Conservation (phyloP, 352 stramenopile species). For the Thraustotheca clavata region DNA sequence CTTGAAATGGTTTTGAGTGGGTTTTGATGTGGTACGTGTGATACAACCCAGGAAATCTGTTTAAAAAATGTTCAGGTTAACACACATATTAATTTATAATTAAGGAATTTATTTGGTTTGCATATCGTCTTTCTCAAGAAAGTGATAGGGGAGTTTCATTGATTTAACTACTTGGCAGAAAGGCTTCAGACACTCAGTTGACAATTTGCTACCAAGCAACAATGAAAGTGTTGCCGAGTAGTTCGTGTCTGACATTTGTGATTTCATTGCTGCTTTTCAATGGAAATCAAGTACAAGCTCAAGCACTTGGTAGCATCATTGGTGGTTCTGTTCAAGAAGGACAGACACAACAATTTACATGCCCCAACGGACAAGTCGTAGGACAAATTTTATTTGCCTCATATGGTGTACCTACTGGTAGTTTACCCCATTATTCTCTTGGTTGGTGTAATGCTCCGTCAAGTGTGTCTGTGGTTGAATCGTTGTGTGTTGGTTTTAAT, state of each 20-base stretch:
- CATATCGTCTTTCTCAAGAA: too few species aligned
- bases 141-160: too few species aligned
- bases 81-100: too few species aligned
- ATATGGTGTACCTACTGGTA: background rate
- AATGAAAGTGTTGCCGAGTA: constrained; percentile 4
- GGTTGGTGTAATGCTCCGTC: background rate
- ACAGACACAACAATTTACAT: background rate
- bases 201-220: constrained; percentile 1
- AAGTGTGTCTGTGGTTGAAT: background rate
- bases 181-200: too few species aligned
- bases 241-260: background rate
- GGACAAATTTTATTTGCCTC: background rate
- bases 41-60: too few species aligned
- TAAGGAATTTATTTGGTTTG: too few species aligned
- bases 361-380: background rate
- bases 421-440: background rate
- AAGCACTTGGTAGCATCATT: constrained; percentile 1
- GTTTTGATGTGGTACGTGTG: too few species aligned
- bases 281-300: background rate
- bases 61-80: too few species aligned
- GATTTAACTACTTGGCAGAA: too few species aligned
- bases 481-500: background rate
- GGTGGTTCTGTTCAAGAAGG: background rate
- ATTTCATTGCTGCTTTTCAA: background rate
- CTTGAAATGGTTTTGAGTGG: too few species aligned